Conservation (phyloP, 2,329 filamentous ascomycete genomes). For the Colletotrichum sublineola region DNA sequence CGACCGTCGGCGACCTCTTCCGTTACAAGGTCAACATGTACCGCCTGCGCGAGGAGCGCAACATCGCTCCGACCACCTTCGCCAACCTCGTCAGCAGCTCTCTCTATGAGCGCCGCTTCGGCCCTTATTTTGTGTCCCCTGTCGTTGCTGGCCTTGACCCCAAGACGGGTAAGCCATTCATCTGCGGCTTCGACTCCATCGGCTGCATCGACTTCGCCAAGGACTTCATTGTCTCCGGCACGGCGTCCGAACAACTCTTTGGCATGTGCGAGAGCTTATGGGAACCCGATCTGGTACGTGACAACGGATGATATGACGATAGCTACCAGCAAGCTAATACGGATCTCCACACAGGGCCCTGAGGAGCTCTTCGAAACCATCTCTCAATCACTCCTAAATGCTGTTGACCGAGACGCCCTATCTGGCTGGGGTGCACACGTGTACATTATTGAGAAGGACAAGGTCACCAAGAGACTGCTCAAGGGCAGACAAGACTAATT, state of each 20-base stretch:
- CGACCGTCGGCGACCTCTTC: constrained; percentile 95
- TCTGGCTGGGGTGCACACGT: constrained; percentile 99
- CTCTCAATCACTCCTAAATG: constrained; percentile 94
- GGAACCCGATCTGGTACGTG: constrained; percentile 93
- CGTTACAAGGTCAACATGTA: constrained; percentile 99
- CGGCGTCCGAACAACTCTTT: constrained; percentile 96
- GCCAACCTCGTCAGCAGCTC: constrained; percentile 93
- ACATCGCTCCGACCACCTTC: constrained; percentile 94
- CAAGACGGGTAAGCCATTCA: constrained; percentile 94
- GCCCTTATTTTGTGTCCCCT: constrained; percentile 95
- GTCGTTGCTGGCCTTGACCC: constrained; percentile 96
- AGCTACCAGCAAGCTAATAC: constrained; percentile 42
- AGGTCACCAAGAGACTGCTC: constrained; percentile 98
- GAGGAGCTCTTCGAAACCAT: constrained; percentile 99
- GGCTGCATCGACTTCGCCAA: constrained; percentile 99
- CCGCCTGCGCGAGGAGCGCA: constrained; percentile 95
- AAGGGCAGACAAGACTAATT: constrained; percentile 94
- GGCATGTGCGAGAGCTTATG: constrained; percentile 98
- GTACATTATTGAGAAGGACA: constrained; percentile 99
- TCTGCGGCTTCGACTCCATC: constrained; percentile 99
- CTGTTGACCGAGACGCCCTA: constrained; percentile 94
- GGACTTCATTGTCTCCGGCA: constrained; percentile 98
- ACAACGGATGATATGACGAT: background rate
- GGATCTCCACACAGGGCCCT: constrained; percentile 70
- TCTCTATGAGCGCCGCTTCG: constrained; percentile 96